phyloP scores from a whole-genome alignment of 1,284 basidiomycete genomes.

The Lignosus rhinocerotis region DNA sequence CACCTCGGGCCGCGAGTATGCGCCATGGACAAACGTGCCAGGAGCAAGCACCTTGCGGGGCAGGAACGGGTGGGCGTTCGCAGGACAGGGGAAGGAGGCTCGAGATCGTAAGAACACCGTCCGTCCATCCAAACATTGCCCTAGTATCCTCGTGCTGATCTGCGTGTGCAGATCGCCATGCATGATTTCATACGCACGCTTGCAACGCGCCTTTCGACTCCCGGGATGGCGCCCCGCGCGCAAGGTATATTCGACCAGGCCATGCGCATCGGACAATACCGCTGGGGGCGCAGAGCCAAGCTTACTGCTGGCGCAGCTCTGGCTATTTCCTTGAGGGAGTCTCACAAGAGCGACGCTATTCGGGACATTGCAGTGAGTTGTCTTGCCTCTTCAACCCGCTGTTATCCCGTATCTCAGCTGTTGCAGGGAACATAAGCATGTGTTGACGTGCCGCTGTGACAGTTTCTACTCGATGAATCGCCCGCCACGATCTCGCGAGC shows the following conservation, averaged over 20 bases:
- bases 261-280: slow-evolving; percentile 53
- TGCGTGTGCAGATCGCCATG: slow-evolving; percentile 53
- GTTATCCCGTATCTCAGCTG: slow-evolving; percentile 12
- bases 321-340: slow-evolving; percentile 67
- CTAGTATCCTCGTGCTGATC: neutral
- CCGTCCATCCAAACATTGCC: slow-evolving; percentile 23
- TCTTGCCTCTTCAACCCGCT: slow-evolving; percentile 2
- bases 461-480: slow-evolving; percentile 56
- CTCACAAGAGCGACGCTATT: slow-evolving; percentile 61
- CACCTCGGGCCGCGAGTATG: slow-evolving; percentile 31
- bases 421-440: slow-evolving; percentile 19
- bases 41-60: slow-evolving; percentile 44
- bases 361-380: slow-evolving; percentile 60
- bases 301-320: slow-evolving; percentile 65
- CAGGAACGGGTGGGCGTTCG: slow-evolving; percentile 52
- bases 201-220: slow-evolving; percentile 51
- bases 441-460: slow-evolving; percentile 26
- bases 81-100: slow-evolving; percentile 62
- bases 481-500: slow-evolving; percentile 53
- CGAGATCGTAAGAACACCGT: slow-evolving; percentile 61
- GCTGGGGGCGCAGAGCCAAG: slow-evolving; percentile 71
- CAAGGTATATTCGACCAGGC: slow-evolving; percentile 64
- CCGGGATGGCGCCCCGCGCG: slow-evolving; percentile 60
- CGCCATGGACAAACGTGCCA: slow-evolving; percentile 30
- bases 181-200: slow-evolving; percentile 60